Conservation (phyloP, 495 filamentous ascomycete genomes). For the Bacidia gigantensis region DNA sequence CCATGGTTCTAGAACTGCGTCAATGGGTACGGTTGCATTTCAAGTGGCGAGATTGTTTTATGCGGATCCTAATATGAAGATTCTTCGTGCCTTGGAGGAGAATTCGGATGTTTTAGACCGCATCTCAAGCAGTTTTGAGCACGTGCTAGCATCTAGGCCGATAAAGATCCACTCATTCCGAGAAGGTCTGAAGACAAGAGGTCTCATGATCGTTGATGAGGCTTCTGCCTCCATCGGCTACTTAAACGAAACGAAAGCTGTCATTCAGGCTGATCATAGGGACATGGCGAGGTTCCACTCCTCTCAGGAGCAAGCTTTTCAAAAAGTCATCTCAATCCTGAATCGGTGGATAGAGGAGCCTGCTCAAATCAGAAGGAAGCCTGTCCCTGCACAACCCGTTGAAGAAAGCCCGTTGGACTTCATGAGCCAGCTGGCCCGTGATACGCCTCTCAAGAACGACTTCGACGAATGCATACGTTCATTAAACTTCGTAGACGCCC, state of each 20-base stretch:
- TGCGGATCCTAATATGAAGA: conserved; percentile 24
- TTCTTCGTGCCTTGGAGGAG: conserved; percentile 56
- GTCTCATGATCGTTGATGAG: conserved; percentile 43
- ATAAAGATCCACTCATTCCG: conserved; percentile 59
- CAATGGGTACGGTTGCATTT: conserved; percentile 59
- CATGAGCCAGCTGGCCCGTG: not conserved
- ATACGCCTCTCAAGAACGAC: too few species aligned
- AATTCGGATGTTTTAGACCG: conserved; percentile 54
- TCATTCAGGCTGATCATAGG: conserved; percentile 66
- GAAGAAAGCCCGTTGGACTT: not conserved
- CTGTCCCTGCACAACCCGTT: not conserved
- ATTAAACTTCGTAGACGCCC: not conserved
- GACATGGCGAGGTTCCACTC: conserved; percentile 69
- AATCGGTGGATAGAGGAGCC: conserved; percentile 49
- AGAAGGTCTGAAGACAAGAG: conserved; percentile 29
- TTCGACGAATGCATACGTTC: not conserved
- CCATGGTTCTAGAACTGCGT: conserved; percentile 58
- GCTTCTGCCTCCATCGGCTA: conserved; percentile 59
- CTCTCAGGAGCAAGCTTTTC: conserved; percentile 14
- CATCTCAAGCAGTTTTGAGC: conserved; percentile 16
- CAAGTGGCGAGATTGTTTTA: conserved; percentile 51
- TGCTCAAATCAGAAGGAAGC: not conserved
- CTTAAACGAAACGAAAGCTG: conserved; percentile 56
- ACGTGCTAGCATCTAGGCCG: conserved; percentile 26
- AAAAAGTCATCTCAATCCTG: conserved; percentile 31